Conservation (phyloP, 2,329 filamentous ascomycete species). For the Microascus cirrosus region DNA sequence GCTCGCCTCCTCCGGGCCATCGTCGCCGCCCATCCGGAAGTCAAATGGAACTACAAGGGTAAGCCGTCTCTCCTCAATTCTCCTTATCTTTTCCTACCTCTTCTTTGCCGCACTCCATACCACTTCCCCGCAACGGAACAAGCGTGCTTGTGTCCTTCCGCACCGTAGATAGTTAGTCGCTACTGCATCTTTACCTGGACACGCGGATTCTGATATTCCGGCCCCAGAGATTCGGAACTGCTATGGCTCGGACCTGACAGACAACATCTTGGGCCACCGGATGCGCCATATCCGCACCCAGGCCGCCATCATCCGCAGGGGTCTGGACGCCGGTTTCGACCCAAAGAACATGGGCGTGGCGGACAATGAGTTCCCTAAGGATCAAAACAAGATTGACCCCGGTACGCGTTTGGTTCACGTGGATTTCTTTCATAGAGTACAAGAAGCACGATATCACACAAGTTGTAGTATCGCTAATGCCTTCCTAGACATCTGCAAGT, state of each 20-base stretch:
- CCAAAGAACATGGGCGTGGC: conserved; percentile 28
- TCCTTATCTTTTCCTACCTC: background rate
- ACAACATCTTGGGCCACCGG: conserved; percentile 36
- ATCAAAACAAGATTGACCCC: conserved; percentile 23
- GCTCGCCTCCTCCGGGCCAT: conserved; percentile 50
- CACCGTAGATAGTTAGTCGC: conserved; percentile 4
- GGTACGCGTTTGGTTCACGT: conserved; percentile 1
- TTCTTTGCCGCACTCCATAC: background rate
- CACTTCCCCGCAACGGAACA: background rate
- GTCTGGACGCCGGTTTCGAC: conserved; percentile 23
- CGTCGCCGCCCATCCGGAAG: conserved; percentile 40
- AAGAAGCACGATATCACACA: background rate
- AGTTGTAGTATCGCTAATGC: background rate
- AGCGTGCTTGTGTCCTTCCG: background rate
- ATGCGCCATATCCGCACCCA: conserved; percentile 35
- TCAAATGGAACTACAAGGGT: conserved; percentile 53
- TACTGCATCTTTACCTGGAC: background rate
- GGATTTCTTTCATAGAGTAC: background rate
- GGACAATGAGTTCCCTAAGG: conserved; percentile 22
- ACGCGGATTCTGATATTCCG: conserved; percentile 4
- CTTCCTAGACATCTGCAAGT: conserved; percentile 44
- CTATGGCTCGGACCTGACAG: conserved; percentile 37
- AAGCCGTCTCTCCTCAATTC: conserved; percentile 16
- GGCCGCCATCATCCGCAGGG: conserved; percentile 23
- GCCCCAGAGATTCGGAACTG: conserved; percentile 32